Evolutionary conservation across 257 asterid species (phyloP).

Genomic region (Nicotiana tabacum): DNA sequence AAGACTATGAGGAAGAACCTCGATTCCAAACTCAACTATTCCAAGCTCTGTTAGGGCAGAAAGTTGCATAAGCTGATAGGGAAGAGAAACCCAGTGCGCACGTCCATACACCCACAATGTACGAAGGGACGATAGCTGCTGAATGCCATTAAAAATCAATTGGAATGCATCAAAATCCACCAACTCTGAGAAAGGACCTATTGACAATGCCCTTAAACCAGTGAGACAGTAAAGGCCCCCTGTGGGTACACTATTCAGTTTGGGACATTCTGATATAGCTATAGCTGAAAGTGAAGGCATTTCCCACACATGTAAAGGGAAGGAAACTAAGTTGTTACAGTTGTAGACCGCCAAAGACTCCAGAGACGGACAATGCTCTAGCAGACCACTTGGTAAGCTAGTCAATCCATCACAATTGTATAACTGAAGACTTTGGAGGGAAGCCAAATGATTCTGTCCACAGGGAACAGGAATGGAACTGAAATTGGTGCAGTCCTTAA

Average conservation of each 20-base stretch:
- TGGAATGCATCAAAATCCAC: not conserved
- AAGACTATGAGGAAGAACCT: slow-evolving; percentile 23
- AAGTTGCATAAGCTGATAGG: slow-evolving; percentile 17
- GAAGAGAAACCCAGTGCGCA: slow-evolving; percentile 12
- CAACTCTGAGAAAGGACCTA: slow-evolving; percentile 13
- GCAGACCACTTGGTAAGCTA: slow-evolving; percentile 1
- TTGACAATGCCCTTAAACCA: fast-evolving
- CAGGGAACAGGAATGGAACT: slow-evolving; percentile 1
- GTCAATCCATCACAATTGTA: too few relatives aligned
- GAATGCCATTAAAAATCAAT: not conserved
- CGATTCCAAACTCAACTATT: not conserved
- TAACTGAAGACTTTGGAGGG: too few relatives aligned
- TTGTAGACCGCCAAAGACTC: fast-evolving
- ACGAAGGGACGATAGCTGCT: not conserved
- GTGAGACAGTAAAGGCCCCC: not conserved
- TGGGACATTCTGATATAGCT: not conserved
- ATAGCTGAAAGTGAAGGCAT: not conserved
- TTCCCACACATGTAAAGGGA: not conserved
- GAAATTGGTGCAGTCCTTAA: not conserved
- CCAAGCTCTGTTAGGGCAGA: fast-evolving
- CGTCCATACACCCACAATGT: fast-evolving
- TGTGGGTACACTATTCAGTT: not conserved
- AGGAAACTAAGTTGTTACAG: not conserved
- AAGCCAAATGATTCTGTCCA: not conserved
- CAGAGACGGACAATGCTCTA: not conserved